phyloP scores from a whole-genome alignment of 2,329 filamentous ascomycete genomes.

The Cercospora sesami region DNA sequence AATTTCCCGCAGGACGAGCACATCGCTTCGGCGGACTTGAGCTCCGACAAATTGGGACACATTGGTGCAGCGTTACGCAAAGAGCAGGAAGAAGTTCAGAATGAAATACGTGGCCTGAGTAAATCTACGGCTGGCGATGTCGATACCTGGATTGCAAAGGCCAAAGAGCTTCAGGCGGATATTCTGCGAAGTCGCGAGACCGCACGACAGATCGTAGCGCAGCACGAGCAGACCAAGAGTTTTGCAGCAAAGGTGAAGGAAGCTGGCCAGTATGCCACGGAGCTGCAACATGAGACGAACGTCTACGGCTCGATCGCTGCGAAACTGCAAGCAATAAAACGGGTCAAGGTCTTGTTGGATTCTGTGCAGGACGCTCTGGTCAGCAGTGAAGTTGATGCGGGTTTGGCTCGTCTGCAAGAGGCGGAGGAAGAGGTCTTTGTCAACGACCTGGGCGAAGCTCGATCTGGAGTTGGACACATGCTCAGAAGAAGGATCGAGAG shows the following conservation, averaged over 20 bases:
- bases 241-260: constrained; percentile 66
- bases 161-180: constrained; percentile 80
- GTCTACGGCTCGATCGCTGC: constrained; percentile 58
- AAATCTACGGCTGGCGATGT: constrained; percentile 75
- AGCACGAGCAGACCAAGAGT: constrained; percentile 68
- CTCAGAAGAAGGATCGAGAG: constrained; percentile 65
- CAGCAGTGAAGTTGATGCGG: constrained; percentile 47
- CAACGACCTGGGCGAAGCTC: constrained; percentile 59
- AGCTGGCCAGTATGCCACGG: constrained; percentile 54
- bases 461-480: constrained; percentile 63
- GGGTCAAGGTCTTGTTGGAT: constrained; percentile 53
- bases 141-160: constrained; percentile 81
- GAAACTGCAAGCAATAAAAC: constrained; percentile 53
- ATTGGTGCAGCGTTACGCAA: constrained; percentile 54
- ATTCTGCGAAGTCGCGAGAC: constrained; percentile 77
- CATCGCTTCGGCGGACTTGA: constrained; percentile 55
- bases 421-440: constrained; percentile 54
- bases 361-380: constrained; percentile 48
- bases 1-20: constrained; percentile 59
- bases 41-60: constrained; percentile 50
- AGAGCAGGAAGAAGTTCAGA: constrained; percentile 57
- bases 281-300: constrained; percentile 59
- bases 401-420: constrained; percentile 52
- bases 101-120: constrained; percentile 74
- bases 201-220: constrained; percentile 76